Evolutionary conservation across 2,329 filamentous ascomycete species (phyloP).

Genomic region (Penicillium digitatum): DNA sequence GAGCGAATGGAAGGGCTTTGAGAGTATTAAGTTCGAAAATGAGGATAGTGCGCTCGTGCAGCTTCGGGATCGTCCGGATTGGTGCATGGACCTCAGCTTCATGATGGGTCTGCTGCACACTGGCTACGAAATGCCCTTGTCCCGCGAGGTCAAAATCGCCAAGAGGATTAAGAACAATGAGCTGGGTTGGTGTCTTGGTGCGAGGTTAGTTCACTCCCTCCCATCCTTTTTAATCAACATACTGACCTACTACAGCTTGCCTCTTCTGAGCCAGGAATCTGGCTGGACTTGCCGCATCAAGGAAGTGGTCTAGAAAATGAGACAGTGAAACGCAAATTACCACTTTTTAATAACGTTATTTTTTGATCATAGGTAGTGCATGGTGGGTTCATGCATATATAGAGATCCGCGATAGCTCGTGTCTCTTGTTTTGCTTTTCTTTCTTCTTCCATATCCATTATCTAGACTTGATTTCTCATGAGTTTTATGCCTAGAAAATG

Average conservation of each 20-base stretch:
- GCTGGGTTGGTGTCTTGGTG: slow-evolving; percentile 94
- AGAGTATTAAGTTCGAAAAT: slow-evolving; percentile 64
- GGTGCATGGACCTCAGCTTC: slow-evolving; percentile 93
- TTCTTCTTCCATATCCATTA: slow-evolving; percentile 4
- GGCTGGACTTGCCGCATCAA: slow-evolving; percentile 88
- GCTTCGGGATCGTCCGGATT: slow-evolving; percentile 76
- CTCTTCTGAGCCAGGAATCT: slow-evolving; percentile 72
- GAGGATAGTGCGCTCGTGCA: slow-evolving; percentile 76
- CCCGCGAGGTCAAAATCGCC: slow-evolving; percentile 92
- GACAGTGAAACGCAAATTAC: slow-evolving; percentile 13
- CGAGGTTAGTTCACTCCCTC: slow-evolving; percentile 62
- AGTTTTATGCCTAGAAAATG: slow-evolving; percentile 10
- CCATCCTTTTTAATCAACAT: slow-evolving; percentile 2
- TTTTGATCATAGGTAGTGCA: slow-evolving; percentile 16
- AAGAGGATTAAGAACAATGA: slow-evolving; percentile 99
- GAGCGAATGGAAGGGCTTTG: slow-evolving; percentile 74
- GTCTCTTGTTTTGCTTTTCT: slow-evolving; percentile 19
- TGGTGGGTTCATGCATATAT: slow-evolving; percentile 31
- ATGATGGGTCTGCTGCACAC: slow-evolving; percentile 91
- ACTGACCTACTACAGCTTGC: slow-evolving; percentile 59
- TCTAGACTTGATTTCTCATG: slow-evolving; percentile 17
- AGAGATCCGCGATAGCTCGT: slow-evolving; percentile 21
- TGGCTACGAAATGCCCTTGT: slow-evolving; percentile 96
- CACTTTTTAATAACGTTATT: slow-evolving; percentile 23
- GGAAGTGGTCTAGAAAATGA: slow-evolving; percentile 58